Percentiles rank a stretch among this genome's conserved stretches.
These are phyloP conservation scores for Fragaria nilgerrensis DNA, from an alignment of 306 rosid species.

Conservation along the genomic window DNA sequence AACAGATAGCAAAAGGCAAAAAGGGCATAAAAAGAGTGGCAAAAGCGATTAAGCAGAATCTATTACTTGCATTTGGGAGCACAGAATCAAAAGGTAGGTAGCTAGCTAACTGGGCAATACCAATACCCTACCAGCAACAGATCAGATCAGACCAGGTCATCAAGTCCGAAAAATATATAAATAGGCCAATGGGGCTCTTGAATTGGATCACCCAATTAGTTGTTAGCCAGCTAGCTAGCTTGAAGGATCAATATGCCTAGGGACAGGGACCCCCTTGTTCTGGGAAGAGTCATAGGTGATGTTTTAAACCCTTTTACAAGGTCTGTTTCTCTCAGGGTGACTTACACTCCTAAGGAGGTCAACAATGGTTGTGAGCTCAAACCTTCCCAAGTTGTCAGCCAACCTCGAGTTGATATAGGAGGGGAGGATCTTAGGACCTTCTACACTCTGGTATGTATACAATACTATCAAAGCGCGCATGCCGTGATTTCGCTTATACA, in stretches of 20 bases:
- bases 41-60: slow-evolving; percentile 16
- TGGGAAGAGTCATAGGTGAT: slow-evolving; percentile 57
- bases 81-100: slow-evolving; percentile 1
- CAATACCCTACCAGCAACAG: slow-evolving; percentile 7
- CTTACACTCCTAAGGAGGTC: slow-evolving; percentile 34
- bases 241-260: slow-evolving; percentile 32
- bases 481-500: not conserved
- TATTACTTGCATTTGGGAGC: not conserved
- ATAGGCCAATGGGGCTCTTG: slow-evolving; percentile 10
- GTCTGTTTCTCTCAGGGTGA: slow-evolving; percentile 38
- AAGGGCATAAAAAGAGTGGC: not conserved
- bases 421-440: slow-evolving; percentile 58
- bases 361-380: slow-evolving; percentile 59
- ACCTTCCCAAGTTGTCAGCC: slow-evolving; percentile 49
- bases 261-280: slow-evolving; percentile 47
- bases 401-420: slow-evolving; percentile 49
- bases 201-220: not conserved
- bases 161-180: not conserved
- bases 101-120: not conserved
- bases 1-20: not conserved
- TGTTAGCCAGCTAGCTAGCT: not conserved
- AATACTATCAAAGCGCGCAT: not conserved
- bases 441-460: slow-evolving; percentile 47
- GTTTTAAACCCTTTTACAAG: slow-evolving; percentile 47
- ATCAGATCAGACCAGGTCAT: not conserved